A percentile compares a stretch with the other conserved stretches of the same genome.
These are phyloP conservation scores for Stipa capillata DNA, from an alignment of 176 grass and related monocot genomes.

Conservation along the genomic window DNA sequence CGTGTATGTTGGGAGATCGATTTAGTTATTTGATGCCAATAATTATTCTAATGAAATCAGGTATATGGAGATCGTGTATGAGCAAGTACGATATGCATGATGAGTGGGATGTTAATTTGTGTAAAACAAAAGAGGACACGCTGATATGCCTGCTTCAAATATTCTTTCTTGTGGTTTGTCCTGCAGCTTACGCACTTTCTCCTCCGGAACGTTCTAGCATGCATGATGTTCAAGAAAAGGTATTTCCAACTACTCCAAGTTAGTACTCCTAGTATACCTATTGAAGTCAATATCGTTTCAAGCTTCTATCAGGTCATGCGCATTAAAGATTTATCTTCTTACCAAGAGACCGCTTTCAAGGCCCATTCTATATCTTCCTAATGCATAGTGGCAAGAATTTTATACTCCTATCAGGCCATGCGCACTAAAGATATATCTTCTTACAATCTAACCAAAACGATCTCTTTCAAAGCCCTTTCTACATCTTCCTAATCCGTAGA, in stretches of 20 bases:
- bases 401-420: not conserved
- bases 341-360: not conserved
- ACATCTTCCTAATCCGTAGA: not conserved
- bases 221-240: not conserved
- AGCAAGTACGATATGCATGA: not conserved
- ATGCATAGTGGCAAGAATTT: not conserved
- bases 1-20: not conserved
- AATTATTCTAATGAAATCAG: not conserved
- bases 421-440: not conserved
- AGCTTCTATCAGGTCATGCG: not conserved
- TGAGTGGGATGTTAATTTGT: not conserved
- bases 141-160: not conserved
- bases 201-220: constrained; percentile 2
- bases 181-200: not conserved
- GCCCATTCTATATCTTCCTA: not conserved
- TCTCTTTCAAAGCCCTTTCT: not conserved
- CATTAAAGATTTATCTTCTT: not conserved
- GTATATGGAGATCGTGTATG: not conserved
- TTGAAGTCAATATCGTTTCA: not conserved
- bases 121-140: not conserved
- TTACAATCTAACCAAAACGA: not conserved
- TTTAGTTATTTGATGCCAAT: not conserved
- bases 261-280: not conserved
- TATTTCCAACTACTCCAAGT: not conserved
- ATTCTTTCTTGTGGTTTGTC: not conserved